Evolutionary conservation across 192 early-diverging fungal species (phyloP), one percentile per base, ranked within the genome.

Genomic region (Pecoramyces ruminantium): DNA sequence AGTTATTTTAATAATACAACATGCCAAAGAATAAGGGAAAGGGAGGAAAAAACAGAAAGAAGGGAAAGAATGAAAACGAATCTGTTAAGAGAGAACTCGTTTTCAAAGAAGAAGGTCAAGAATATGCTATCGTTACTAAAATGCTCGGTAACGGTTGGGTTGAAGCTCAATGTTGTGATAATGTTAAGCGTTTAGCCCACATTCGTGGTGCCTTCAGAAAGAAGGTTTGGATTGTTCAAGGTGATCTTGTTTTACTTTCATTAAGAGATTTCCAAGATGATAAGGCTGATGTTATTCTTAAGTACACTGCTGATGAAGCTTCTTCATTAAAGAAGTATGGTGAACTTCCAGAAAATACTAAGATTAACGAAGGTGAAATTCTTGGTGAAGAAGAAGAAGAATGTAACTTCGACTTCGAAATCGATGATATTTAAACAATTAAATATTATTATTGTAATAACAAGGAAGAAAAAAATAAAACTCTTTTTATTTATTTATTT

Each of bases 21-120:
- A 95, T 94, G 96, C 92, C 93, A 30, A 96, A 96, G 88, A 96
- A 96, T 88, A 97, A 98, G 88, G 96, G 96, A 92, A 98, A 98
- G 87, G 97, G 89, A 79, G 89, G 89, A 78, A 90, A 90, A 86
- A 90, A 89, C 85, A 79, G 85, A 77, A 90, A 90, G 83, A 86
- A 84, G 87, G 96, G 97, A 91, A 99, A 98, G 93, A 95, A 95
- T 88, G 96, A 97, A 84, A 94, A 93, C 85, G 95, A 95, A 82
- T 90, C 88, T 80, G 94, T 95, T 79, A 99, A 99, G 91, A 92
- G 97, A 83, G 97, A 99, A 86, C 87, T 99, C 80, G 90, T 95
- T 79, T 97, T 99, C 88, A 96, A 96, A 85, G 96, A 96, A 86
- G 96, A 98, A 84, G 95, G 94, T 38, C 97, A 99, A 89, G 97